phyloP scores from a whole-genome alignment of 1,139 yeast genomes.

The Kodamaea arcana region DNA sequence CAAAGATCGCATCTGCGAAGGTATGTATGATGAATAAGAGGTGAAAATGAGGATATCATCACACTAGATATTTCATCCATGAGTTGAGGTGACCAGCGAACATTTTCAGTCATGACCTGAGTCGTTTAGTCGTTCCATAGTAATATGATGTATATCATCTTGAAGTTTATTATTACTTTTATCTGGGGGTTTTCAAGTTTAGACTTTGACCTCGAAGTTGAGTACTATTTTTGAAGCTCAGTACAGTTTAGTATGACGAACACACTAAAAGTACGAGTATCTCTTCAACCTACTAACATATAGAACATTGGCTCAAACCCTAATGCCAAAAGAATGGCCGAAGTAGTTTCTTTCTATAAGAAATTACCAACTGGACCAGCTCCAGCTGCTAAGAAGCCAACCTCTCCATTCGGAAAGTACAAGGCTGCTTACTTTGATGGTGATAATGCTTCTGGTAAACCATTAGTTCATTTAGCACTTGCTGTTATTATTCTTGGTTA shows the following conservation, averaged over 20 bases:
- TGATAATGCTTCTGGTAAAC: constrained; percentile 76
- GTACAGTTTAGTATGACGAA: no score
- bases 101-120: no score
- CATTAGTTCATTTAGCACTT: constrained; percentile 73
- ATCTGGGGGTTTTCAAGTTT: no score
- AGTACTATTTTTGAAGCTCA: no score
- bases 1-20: constrained; percentile 95
- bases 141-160: no score
- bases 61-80: no score
- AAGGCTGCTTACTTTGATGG: constrained; percentile 76
- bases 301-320: constrained; percentile 93
- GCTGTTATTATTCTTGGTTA: constrained; percentile 76
- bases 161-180: no score
- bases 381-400: constrained; percentile 62
- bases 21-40: constrained; percentile 45
- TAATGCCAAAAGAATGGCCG: constrained; percentile 94
- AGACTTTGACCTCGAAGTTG: no score
- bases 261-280: no score
- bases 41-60: no score
- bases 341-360: constrained; percentile 93
- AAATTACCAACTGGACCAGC: constrained; percentile 94
- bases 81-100: no score
- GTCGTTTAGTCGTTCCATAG: no score
- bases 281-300: constrained; percentile 40
- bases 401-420: constrained; percentile 71